Evolutionary conservation across 2,329 filamentous ascomycete species (phyloP).

Genomic region (Fusarium poae): DNA sequence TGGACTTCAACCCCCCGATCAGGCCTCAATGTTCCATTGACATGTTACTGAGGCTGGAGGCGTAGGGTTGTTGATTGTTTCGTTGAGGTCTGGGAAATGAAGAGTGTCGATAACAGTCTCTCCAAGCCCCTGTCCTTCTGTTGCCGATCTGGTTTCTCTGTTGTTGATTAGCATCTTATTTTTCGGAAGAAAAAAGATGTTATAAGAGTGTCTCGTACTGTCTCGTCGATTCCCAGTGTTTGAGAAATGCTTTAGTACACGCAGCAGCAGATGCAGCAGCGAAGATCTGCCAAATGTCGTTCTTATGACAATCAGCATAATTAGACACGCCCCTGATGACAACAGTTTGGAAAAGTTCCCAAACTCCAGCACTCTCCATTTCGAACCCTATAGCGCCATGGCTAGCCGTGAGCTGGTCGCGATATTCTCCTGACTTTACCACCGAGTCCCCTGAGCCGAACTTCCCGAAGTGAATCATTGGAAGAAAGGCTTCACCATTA

Average conservation of each 20-base stretch:
- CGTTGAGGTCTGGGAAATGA: not conserved
- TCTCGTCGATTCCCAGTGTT: not conserved
- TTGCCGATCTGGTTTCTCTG: not conserved
- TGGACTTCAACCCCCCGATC: not conserved
- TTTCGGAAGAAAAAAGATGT: accelerated
- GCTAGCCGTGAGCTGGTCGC: not conserved
- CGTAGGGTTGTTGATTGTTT: not conserved
- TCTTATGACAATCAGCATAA: not conserved
- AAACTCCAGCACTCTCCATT: not conserved
- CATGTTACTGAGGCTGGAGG: not conserved
- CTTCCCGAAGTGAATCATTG: not conserved
- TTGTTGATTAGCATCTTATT: not conserved
- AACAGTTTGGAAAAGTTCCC: not conserved
- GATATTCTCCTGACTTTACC: not conserved
- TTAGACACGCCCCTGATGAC: not conserved
- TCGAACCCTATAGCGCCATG: not conserved
- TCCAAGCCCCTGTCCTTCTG: not conserved
- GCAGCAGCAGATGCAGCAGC: not conserved
- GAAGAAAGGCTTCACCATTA: not conserved
- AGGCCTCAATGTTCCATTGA: not conserved
- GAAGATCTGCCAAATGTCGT: not conserved
- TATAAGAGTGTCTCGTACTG: not conserved
- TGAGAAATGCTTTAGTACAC: not conserved
- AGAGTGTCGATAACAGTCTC: not conserved
- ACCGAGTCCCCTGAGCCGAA: not conserved